Evolutionary conservation across 1,284 basidiomycete genomes (phyloP), one percentile per base, ranked within the genome.

Genomic region (Porogramme epimiltina): DNA sequence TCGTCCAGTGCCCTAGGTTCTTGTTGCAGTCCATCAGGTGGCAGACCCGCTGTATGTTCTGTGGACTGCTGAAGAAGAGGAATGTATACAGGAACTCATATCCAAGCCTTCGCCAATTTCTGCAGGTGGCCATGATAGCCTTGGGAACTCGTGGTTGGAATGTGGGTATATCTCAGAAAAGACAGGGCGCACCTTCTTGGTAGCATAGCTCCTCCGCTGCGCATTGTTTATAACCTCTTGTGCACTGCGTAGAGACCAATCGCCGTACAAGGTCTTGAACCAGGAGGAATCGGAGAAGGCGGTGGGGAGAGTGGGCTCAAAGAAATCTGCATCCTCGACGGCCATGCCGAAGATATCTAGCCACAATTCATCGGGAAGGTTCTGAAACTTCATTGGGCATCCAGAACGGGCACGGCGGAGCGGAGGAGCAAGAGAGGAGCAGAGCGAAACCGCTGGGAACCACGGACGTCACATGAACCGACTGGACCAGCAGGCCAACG

Each of bases 351-450:
- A 89, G 18, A 89, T 86, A 45, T 79, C 71, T 1, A 77, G 76
- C 80, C 82, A 84, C 4, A 90, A 70, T 70, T 90, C 87, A 15
- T 79, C 74, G 13, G 87, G 87, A 3, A 90, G 73, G 9, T 60
- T 47, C 20, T 52, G 51, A 3, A 47, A 38, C 69, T 70, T 71
- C 13, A 25, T 28, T 9, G 19, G 11, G 25, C 40, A 33, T 37
- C 22, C 22, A 20, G 24, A 42, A 6, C 18, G 2, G n/a, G 16
- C 19, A 20, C 24, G 22, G 38, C 24, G 15, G 10, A 9, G 34
- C 6, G 39, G 13, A 15, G 33, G 22, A 19, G 33, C 13, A n/a
- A 11, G 23, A 13, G 47, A 36, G 24, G 44, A 11, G 20, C 18
- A 31, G 11, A 25, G 51, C 26, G 15, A 22, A 22, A 15, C 39